phyloP scores from a whole-genome alignment of 768 basidiomycete species.

The Tylopilus balloui region DNA sequence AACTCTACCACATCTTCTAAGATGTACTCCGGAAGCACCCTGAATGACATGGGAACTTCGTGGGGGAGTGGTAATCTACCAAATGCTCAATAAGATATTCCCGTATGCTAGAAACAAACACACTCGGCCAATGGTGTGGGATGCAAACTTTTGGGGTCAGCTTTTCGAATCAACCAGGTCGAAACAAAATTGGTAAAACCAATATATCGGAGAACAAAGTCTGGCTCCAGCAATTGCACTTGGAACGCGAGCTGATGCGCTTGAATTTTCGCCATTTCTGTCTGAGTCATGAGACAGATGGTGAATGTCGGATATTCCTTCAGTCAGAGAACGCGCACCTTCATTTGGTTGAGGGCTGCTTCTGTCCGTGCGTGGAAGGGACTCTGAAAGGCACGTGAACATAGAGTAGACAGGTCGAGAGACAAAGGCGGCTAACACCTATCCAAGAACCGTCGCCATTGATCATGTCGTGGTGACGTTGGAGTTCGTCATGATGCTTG shows the following conservation, averaged over 20 bases:
- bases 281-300: constrained; percentile 35
- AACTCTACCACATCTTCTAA: constrained; percentile 93
- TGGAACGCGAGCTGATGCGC: constrained; percentile 78
- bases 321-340: constrained; percentile 40
- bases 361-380: constrained; percentile 75
- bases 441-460: constrained; percentile 79
- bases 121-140: constrained; percentile 67
- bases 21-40: constrained; percentile 88
- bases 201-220: constrained; percentile 71
- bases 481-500: constrained; percentile 73
- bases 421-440: constrained; percentile 49
- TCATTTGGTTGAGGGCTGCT: constrained; percentile 69
- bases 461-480: constrained; percentile 70
- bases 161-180: constrained; percentile 89
- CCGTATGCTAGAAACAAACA: constrained; percentile 25
- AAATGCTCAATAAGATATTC: constrained; percentile 4
- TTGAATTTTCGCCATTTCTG: constrained; percentile 64
- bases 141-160: constrained; percentile 75
- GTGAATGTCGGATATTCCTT: not conserved
- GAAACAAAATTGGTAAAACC: constrained; percentile 88
- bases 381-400: constrained; percentile 39
- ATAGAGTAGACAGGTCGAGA: not conserved
- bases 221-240: constrained; percentile 83
- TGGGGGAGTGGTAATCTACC: constrained; percentile 79
- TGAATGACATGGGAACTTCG: constrained; percentile 81